Evolutionary conservation across 2,329 filamentous ascomycete species (phyloP), one percentile per base, ranked within the genome.

Genomic region (Colletotrichum magnum): DNA sequence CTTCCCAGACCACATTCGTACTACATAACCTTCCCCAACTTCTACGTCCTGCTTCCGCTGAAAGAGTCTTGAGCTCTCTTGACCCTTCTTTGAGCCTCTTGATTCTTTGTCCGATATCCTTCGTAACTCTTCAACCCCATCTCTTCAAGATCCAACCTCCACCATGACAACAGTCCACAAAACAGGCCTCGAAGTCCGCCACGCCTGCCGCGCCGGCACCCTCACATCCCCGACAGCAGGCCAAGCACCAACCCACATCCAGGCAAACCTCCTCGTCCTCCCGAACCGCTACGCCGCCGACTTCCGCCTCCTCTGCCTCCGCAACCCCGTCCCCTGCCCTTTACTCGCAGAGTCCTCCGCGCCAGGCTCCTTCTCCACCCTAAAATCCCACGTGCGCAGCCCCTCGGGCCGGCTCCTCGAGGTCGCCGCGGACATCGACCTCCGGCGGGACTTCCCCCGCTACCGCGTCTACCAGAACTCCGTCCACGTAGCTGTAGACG

Each of bases 251-350:
- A 82, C 81, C 13, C 84, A 86, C 73, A 78, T 91, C 15, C 89
- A 91, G 80, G 88, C 89, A 47, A 92, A 92, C 72, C 81, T 92
- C 45, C 83, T 92, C 47, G 81, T 91, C 12, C 81, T 92, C 1
- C 89, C 88, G 0, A 85, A 84, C 1, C 77, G 79, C 39, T 88
- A 90, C 75, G 88, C 89, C 13, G 59, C 79, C 18, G 87, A 90
- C 75, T 92, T 91, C 76, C 83, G 85, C 13, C 76, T 83, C 18
- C 85, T 91, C 26, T 91, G 89, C 76, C 80, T 82, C 1, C 84
- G 88, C 57, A 92, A 92, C 72, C 87, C 89, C 2, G 89, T 91
- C 0, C 85, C 89, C 0, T 91, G 89, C 72, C 89, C 89, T 1
- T 79, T 92, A 0, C 80, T 91, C 10, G 88, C 85, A 13, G 85